Conservation (phyloP, 2,329 filamentous ascomycete genomes). For the Neophaeococcomyces aloes region DNA sequence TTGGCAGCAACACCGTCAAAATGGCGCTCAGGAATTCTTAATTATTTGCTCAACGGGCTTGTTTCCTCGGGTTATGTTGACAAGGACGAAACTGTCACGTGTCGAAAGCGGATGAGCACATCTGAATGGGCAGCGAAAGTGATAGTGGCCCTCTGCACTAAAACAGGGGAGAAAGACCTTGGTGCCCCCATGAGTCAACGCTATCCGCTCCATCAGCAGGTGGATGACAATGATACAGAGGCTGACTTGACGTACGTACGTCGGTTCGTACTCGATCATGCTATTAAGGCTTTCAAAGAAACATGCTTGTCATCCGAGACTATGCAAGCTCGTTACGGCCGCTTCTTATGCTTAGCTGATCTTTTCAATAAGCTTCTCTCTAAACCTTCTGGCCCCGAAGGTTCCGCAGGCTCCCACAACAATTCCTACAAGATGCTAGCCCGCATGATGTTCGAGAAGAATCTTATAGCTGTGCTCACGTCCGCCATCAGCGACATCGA, state of each 20-base stretch:
- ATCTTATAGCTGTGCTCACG: conserved; percentile 79
- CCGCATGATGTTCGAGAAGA: conserved; percentile 97
- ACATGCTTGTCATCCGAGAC: conserved; percentile 68
- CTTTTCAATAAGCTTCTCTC: conserved; percentile 88
- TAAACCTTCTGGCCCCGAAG: conserved; percentile 57
- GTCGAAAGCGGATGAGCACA: conserved; percentile 78
- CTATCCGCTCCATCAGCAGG: conserved; percentile 35
- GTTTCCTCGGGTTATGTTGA: conserved; percentile 55
- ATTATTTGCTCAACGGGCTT: conserved; percentile 81
- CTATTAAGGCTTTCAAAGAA: conserved; percentile 84
- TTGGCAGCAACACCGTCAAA: conserved; percentile 83
- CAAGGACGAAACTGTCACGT: conserved; percentile 53
- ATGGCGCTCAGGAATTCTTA: conserved; percentile 80
- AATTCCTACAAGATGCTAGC: conserved; percentile 72
- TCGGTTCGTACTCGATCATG: conserved; percentile 87
- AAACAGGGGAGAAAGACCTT: conserved; percentile 66
- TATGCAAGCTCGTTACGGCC: conserved; percentile 74
- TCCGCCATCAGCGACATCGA: conserved; percentile 91
- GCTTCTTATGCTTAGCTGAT: conserved; percentile 77
- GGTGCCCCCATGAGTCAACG: conserved; percentile 8
- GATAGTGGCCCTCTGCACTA: conserved; percentile 74
- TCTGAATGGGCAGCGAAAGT: conserved; percentile 78
- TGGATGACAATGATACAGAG: conserved; percentile 59
- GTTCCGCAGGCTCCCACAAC: conserved; percentile 27
- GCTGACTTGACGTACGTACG: conserved; percentile 82